A percentile compares a stretch with the other conserved stretches of the same genome.
Evolutionary conservation across 495 filamentous ascomycete genomes (phyloP).

Genomic region (Xylaria curta): DNA sequence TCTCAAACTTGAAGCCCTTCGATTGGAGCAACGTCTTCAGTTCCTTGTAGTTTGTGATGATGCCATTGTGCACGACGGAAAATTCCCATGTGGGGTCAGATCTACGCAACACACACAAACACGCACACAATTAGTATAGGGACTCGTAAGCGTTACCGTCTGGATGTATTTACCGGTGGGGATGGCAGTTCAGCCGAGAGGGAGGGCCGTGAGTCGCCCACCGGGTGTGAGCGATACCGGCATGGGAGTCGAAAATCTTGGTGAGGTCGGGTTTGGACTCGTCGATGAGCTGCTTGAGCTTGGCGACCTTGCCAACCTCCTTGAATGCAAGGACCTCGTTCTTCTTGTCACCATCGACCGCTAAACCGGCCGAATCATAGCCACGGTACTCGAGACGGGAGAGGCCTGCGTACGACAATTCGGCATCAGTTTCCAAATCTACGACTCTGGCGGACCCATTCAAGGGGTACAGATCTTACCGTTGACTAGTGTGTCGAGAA

Average conservation of each 20-base stretch:
- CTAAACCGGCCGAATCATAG: slow-evolving; percentile 96
- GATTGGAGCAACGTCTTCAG: slow-evolving; percentile 87
- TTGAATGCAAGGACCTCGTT: slow-evolving; percentile 97
- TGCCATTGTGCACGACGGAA: slow-evolving; percentile 97
- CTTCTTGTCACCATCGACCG: slow-evolving; percentile 97
- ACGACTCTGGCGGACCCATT: slow-evolving; percentile 8
- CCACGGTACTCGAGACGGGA: slow-evolving; percentile 92
- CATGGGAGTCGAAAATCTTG: slow-evolving; percentile 95
- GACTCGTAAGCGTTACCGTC: slow-evolving; percentile 35
- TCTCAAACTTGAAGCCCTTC: slow-evolving; percentile 99
- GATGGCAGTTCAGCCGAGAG: slow-evolving; percentile 94
- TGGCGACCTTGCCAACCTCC: slow-evolving; percentile 98
- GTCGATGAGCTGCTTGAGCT: slow-evolving; percentile 90
- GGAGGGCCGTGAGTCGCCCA: slow-evolving; percentile 98
- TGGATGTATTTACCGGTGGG: slow-evolving; percentile 76
- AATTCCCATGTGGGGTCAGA: slow-evolving; percentile 92
- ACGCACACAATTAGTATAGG: slow-evolving; percentile 33
- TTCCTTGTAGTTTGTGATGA: slow-evolving; percentile 99
- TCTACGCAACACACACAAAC: slow-evolving; percentile 37
- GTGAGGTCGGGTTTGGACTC: slow-evolving; percentile 80
- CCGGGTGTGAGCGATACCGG: slow-evolving; percentile 96
- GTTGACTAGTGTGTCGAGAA: slow-evolving; percentile 95
- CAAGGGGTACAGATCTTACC: slow-evolving; percentile 59
- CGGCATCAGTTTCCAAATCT: slow-evolving; percentile 29
- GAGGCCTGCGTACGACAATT: slow-evolving; percentile 61